Evolutionary conservation across 2,329 filamentous ascomycete species (phyloP).

Genomic region (Aspergillus tamarii): DNA sequence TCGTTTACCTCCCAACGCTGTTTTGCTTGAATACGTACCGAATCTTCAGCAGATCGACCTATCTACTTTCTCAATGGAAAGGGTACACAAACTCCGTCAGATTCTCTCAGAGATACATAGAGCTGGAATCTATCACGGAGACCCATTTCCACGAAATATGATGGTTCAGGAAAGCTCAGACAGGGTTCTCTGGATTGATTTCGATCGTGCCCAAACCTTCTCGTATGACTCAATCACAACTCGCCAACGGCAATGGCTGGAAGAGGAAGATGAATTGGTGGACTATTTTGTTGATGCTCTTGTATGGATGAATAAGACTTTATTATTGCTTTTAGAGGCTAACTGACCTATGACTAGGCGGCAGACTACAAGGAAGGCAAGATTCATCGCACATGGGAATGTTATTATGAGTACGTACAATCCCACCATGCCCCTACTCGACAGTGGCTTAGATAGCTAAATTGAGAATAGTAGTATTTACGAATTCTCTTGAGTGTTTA

Average conservation of each 20-base stretch:
- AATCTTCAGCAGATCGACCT: conserved; percentile 15
- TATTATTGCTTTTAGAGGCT: background rate
- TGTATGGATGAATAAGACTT: conserved; percentile 13
- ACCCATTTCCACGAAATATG: conserved; percentile 22
- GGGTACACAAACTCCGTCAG: conserved; percentile 8
- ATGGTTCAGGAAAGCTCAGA: conserved; percentile 11
- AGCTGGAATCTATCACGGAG: conserved; percentile 19
- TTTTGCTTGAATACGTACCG: conserved; percentile 21
- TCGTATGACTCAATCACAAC: conserved; percentile 6
- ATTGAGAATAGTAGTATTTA: conserved; percentile 1
- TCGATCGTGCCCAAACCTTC: conserved; percentile 22
- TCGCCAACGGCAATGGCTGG: conserved; percentile 12
- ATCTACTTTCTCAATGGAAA: conserved; percentile 13
- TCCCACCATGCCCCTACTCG: background rate
- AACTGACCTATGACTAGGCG: background rate
- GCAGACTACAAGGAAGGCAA: conserved; percentile 7
- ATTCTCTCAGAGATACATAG: conserved; percentile 18
- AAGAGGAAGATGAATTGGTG: conserved; percentile 18
- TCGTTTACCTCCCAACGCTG: conserved; percentile 16
- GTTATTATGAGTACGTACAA: conserved; percentile 12
- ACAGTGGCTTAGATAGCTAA: background rate
- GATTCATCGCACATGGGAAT: conserved; percentile 8
- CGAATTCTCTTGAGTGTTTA: background rate
- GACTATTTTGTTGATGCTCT: conserved; percentile 17
- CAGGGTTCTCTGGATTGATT: conserved; percentile 23